Conservation (phyloP, 306 rosid genomes). For the Cyamopsis tetragonoloba region DNA sequence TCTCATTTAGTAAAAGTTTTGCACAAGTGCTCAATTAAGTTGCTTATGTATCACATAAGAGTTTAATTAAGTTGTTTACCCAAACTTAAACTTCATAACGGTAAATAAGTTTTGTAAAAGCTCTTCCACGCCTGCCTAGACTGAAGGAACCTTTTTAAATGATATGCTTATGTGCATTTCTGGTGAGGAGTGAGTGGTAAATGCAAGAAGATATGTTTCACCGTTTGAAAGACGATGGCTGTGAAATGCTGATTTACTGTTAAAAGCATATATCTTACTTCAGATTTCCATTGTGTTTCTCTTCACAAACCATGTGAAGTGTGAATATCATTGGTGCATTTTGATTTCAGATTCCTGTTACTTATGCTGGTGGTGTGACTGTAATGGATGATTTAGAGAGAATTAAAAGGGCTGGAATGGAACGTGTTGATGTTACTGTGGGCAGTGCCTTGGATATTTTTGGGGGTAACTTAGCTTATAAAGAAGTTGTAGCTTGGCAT, state of each 20-base stretch:
- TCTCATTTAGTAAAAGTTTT: too few relatives aligned
- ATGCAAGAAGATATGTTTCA: neutral
- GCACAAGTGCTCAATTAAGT: too few relatives aligned
- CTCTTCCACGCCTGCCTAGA: too few relatives aligned
- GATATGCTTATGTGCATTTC: neutral
- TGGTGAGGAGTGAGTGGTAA: neutral
- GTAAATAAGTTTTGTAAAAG: too few relatives aligned
- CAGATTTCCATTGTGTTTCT: neutral
- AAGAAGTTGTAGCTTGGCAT: constrained; percentile 84
- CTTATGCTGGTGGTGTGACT: constrained; percentile 92
- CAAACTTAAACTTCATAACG: too few relatives aligned
- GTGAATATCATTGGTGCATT: neutral
- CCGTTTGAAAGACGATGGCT: neutral
- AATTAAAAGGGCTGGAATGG: constrained; percentile 70
- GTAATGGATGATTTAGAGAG: constrained; percentile 77
- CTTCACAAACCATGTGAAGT: neutral
- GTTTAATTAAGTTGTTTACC: too few relatives aligned
- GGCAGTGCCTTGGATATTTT: constrained; percentile 93
- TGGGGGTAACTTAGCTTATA: constrained; percentile 61
- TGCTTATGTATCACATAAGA: too few relatives aligned
- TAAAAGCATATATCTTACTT: neutral
- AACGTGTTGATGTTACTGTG: constrained; percentile 67
- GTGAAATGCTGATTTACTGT: neutral
- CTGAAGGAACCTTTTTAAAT: neutral
- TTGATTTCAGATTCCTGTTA: constrained; percentile 71